A percentile compares a stretch with the other conserved stretches of the same genome.
phyloP scores from a whole-genome alignment of 2,329 filamentous ascomycete species.

The Lachnum nothofagi region DNA sequence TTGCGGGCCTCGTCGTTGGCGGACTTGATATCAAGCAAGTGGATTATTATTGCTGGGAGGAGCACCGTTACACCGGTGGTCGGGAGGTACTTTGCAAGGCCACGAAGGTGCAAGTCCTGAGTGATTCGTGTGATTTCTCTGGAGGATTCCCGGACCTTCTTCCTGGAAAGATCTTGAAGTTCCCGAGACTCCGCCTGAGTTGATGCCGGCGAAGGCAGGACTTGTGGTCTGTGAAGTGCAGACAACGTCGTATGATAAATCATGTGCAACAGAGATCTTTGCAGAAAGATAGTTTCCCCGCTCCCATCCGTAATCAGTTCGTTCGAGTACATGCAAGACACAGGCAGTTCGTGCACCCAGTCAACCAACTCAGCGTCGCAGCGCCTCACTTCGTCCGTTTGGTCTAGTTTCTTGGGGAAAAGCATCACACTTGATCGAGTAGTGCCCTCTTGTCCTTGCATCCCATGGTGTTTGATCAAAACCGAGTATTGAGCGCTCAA shows the following conservation, averaged over 20 bases:
- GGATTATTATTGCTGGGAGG: conserved; percentile 87
- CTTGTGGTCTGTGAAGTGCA: conserved; percentile 84
- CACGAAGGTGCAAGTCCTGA: conserved; percentile 65
- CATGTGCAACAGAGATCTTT: conserved; percentile 86
- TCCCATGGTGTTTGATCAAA: conserved; percentile 74
- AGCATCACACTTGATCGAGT: conserved; percentile 76
- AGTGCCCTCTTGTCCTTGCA: conserved; percentile 67
- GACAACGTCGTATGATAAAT: conserved; percentile 89
- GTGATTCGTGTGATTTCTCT: conserved; percentile 81
- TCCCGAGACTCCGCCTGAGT: conserved; percentile 52
- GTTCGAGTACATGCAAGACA: conserved; percentile 64
- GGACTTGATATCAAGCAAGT: conserved; percentile 87
- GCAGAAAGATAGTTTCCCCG: conserved; percentile 56
- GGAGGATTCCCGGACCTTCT: conserved; percentile 77
- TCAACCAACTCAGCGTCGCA: conserved; percentile 75
- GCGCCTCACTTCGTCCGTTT: conserved; percentile 69
- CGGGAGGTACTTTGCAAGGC: conserved; percentile 74
- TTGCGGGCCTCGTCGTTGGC: conserved; percentile 66
- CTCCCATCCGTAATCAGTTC: conserved; percentile 53
- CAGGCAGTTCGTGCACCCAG: conserved; percentile 70
- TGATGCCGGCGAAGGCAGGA: conserved; percentile 66
- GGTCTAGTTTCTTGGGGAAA: conserved; percentile 79
- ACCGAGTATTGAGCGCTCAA: conserved; percentile 90
- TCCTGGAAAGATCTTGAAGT: conserved; percentile 74
- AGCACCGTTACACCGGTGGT: conserved; percentile 89